Conservation (phyloP, 78 protist species). For the Cavenderia fasciculata region DNA sequence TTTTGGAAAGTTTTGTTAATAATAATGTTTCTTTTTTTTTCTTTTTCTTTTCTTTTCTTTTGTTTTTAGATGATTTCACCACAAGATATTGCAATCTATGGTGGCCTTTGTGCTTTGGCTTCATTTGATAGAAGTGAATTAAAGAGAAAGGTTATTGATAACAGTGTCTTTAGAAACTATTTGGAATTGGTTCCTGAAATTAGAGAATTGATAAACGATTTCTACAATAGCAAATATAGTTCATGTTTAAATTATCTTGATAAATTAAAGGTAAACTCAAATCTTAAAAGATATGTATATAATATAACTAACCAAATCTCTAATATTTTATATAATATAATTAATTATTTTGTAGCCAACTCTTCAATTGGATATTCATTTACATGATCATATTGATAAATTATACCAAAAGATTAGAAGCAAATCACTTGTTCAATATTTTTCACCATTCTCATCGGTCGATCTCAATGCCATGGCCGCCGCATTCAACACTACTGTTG, state of each 20-base stretch:
- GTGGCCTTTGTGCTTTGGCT: constrained; percentile 92
- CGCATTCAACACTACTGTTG: constrained; percentile 78
- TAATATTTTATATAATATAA: neutral
- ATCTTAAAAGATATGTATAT: neutral
- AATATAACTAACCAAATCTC: neutral
- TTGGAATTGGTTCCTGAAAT: constrained; percentile 86
- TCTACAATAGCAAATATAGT: constrained; percentile 77
- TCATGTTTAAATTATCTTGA: constrained; percentile 80
- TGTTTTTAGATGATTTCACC: constrained; percentile 46
- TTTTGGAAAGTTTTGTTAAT: neutral
- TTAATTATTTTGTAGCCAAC: constrained; percentile 10
- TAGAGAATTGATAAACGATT: constrained; percentile 76
- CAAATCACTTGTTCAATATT: constrained; percentile 88
- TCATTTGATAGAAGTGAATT: constrained; percentile 89
- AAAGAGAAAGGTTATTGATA: constrained; percentile 63
- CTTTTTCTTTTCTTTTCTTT: no score
- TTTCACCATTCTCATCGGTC: constrained; percentile 86
- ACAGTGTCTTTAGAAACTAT: constrained; percentile 78
- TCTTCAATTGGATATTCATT: constrained; percentile 80
- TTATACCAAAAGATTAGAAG: constrained; percentile 77
- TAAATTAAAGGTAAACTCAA: constrained; percentile 49
- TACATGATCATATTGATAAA: constrained; percentile 81
- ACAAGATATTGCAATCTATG: constrained; percentile 90
- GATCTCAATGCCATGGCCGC: constrained; percentile 86
- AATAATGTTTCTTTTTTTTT: no score